Evolutionary conservation across 2,329 filamentous ascomycete species (phyloP).

Genomic region (Chaetomiaceae sp.): DNA sequence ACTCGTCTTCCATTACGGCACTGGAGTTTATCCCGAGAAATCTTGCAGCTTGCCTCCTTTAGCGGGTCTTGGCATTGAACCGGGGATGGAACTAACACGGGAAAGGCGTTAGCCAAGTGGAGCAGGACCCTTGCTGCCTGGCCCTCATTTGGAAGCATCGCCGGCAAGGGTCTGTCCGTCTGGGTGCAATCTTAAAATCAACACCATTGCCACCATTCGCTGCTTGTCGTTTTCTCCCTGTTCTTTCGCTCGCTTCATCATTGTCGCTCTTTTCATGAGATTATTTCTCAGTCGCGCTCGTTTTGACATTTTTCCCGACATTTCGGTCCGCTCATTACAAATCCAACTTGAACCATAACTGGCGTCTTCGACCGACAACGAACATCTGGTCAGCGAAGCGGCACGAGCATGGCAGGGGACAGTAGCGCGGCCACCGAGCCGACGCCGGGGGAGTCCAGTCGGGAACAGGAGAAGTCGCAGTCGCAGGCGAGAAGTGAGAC

Average conservation of each 20-base stretch:
- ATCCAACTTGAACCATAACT: background rate
- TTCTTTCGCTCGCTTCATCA: background rate
- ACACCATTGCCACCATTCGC: slow-evolving; percentile 1
- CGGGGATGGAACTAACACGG: background rate
- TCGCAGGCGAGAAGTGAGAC: background rate
- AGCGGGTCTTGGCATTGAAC: slow-evolving; percentile 1
- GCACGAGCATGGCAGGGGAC: slow-evolving; percentile 13
- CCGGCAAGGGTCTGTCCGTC: slow-evolving; percentile 2
- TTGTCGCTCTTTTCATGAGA: slow-evolving; percentile 2
- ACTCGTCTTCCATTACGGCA: no score
- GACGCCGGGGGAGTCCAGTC: background rate
- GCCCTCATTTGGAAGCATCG: background rate
- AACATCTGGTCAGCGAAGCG: background rate
- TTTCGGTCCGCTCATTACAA: background rate
- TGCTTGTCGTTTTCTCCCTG: background rate
- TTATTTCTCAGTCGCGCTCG: background rate
- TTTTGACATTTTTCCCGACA: background rate
- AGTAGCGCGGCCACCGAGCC: slow-evolving; percentile 2
- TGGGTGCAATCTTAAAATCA: slow-evolving; percentile 20
- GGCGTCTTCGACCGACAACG: background rate
- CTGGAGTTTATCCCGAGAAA: background rate
- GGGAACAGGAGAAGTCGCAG: background rate
- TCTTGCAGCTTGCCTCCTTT: no score
- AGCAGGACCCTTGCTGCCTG: background rate
- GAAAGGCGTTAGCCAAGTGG: no score